Percentiles rank a stretch among this genome's conserved stretches.
These are phyloP conservation scores for Calonectria honghensis DNA, from an alignment of 2,329 filamentous ascomycete genomes.

Conservation along the genomic window DNA sequence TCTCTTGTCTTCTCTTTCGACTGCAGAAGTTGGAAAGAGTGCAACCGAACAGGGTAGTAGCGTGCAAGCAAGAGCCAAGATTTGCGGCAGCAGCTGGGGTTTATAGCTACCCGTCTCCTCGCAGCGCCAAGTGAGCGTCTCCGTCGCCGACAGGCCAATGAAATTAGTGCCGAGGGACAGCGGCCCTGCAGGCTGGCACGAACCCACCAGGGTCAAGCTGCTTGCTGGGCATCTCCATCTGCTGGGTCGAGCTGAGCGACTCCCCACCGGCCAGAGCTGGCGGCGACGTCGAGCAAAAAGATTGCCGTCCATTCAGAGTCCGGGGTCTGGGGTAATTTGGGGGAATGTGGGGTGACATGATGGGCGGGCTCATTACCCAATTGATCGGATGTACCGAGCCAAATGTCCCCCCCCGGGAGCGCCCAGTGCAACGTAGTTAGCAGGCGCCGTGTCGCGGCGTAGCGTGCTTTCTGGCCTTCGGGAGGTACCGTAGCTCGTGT, in stretches of 20 bases:
- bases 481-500: constrained; percentile 13
- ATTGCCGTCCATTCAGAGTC: constrained; percentile 23
- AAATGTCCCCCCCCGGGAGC: not conserved
- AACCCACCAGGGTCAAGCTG: constrained; percentile 2
- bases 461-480: constrained; percentile 13
- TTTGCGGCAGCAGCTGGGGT: constrained; percentile 12
- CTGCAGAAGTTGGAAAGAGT: not conserved
- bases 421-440: constrained; percentile 19
- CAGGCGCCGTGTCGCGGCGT: constrained; percentile 1
- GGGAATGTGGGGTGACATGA: constrained; percentile 27
- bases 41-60: constrained; percentile 11
- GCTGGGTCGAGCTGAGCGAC: constrained; percentile 15
- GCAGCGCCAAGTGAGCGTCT: not conserved
- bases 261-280: not conserved
- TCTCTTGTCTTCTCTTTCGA: not conserved
- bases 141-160: not conserved
- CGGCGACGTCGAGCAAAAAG: not conserved
- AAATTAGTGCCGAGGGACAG: constrained; percentile 6
- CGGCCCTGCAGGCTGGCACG: constrained; percentile 1
- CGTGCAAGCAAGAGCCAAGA: constrained; percentile 5
- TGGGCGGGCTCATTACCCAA: constrained; percentile 22
- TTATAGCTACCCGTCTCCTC: constrained; percentile 8
- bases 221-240: not conserved
- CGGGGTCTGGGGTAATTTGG: constrained; percentile 34
- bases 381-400: constrained; percentile 20